phyloP scores from a whole-genome alignment of 371 early-diverging fungal species.

The Lichtheimia corymbifera region DNA sequence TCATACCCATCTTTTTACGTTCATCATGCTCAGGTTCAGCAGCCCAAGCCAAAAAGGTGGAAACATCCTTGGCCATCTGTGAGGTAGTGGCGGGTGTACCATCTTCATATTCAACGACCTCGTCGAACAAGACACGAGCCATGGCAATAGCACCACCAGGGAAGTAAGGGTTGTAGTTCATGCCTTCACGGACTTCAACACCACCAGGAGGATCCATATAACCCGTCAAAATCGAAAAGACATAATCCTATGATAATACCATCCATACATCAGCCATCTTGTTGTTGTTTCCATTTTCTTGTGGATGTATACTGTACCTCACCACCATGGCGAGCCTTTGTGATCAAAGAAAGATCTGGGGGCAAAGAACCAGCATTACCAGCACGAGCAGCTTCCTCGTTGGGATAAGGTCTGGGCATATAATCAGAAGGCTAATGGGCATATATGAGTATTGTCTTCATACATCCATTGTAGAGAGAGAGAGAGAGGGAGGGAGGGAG shows the following conservation, averaged over 20 bases:
- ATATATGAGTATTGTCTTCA: background rate
- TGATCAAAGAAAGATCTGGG: conserved; percentile 95
- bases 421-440: conserved; percentile 79
- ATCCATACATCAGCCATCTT: background rate
- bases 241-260: conserved; percentile 75
- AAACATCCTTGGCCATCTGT: conserved; percentile 97
- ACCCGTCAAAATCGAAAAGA: conserved; percentile 93
- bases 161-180: conserved; percentile 99
- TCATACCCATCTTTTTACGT: conserved; percentile 94
- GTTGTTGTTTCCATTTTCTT: background rate
- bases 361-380: conserved; percentile 96
- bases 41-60: conserved; percentile 93
- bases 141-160: conserved; percentile 98
- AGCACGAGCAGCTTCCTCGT: conserved; percentile 96
- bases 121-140: conserved; percentile 94
- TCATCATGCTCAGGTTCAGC: conserved; percentile 97
- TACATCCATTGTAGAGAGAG: background rate
- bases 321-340: conserved; percentile 95
- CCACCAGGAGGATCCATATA: conserved; percentile 97
- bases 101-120: conserved; percentile 95
- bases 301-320: conserved; percentile 49
- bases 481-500: too few species aligned
- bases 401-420: conserved; percentile 92
- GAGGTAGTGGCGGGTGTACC: conserved; percentile 97
- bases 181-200: conserved; percentile 91